Evolutionary conservation across 73 alveolate species (phyloP), one percentile per base, ranked within the genome.

Genomic region (Blepharisma japonicum): DNA sequence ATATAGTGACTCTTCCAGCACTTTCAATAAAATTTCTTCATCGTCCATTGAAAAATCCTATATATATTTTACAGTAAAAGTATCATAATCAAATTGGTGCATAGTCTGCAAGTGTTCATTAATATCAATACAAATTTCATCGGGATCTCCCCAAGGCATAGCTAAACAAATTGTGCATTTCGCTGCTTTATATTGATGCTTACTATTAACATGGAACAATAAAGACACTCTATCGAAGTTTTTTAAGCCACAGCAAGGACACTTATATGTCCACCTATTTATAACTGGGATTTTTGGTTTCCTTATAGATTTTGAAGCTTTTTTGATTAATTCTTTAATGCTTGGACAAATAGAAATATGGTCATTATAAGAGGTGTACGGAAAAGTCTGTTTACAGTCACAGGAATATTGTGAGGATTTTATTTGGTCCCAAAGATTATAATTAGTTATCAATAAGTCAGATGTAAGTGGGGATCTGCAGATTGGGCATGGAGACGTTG

Each of bases 141-240:
- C 25, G 32, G 80, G 80, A 38, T 70, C 80, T 8, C 80, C 80
- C 80, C 80, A 70, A n/a, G 80, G 80, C 80, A 70, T 70, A n/a
- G 72, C 18, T 45, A 11, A 11, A 70, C 80, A 70, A 11, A 70
- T 70, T 2, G 80, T 68, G 77, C 80, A 70, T 14, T 14, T 71
- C 71, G 27, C 80, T 45, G 61, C 27, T 14, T 9, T 9, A n/a
- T 21, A 9, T 2, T 38, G 71, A 70, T 70, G 80, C 20, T 20
- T 70, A 9, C 11, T 42, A 11, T 70, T 48, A 0, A 70, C 14
- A 5, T 70, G 80, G 20, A 14, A n/a, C 9, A 70, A 8, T n/a
- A 70, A 70, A 14, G 77, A 9, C 20, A 18, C 21, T 11, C 77
- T 14, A 14, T 39, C 71, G 20, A 70, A 11, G 77, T 70, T 70